These are phyloP conservation scores for Globisporangium uncinulatum DNA, from an alignment of 352 stramenopile genomes.

Conservation along the genomic window DNA sequence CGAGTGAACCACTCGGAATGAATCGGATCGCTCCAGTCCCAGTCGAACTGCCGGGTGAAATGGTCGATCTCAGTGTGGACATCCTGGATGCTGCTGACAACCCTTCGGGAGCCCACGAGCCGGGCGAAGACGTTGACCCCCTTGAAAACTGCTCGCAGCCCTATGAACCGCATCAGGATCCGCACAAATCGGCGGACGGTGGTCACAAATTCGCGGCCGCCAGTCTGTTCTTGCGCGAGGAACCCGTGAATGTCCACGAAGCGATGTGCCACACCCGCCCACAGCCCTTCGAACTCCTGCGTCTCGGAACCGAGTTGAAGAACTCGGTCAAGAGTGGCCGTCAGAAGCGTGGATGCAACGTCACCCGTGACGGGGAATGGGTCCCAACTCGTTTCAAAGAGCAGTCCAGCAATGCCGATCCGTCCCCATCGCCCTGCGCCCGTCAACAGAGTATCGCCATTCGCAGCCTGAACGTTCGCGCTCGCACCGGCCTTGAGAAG, in stretches of 20 bases:
- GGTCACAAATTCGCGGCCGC: background rate
- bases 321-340: background rate
- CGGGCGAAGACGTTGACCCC: background rate
- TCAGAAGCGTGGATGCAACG: background rate
- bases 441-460: background rate
- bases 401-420: constrained; percentile 1
- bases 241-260: background rate
- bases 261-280: background rate
- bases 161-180: constrained; percentile 1
- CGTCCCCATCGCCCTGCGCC: background rate
- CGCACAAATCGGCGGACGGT: background rate
- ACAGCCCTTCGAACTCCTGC: constrained; percentile 2
- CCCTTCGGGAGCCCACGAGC: background rate
- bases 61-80: constrained; percentile 3
- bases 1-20: background rate
- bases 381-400: background rate
- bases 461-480: background rate
- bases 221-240: background rate
- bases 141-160: background rate
- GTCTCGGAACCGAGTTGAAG: background rate
- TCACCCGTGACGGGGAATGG: background rate
- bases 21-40: constrained; percentile 2
- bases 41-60: background rate
- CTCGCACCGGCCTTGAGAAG: background rate
- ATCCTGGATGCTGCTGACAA: constrained; percentile 3